Percentiles rank a stretch among this genome's conserved stretches.
These are phyloP conservation scores for Stellera chamaejasme DNA, from an alignment of 345 rosid species.

Conservation along the genomic window DNA sequence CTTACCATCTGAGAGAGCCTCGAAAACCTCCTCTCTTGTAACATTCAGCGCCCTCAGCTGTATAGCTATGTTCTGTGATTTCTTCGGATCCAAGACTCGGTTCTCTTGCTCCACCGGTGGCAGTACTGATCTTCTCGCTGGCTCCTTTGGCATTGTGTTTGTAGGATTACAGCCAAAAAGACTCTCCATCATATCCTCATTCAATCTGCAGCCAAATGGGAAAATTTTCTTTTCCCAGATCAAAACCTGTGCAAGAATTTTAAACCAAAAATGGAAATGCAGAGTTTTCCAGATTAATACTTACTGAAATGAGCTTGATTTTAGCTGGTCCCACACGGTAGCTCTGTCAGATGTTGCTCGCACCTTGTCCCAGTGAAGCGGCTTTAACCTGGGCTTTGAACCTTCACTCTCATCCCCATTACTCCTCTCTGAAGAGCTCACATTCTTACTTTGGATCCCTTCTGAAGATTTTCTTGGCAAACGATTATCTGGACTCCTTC, in stretches of 20 bases:
- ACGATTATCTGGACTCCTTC: slow-evolving; percentile 11
- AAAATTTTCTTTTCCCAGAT: background rate
- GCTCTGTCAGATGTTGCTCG: slow-evolving; percentile 93
- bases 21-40: slow-evolving; percentile 87
- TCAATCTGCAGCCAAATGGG: slow-evolving; percentile 39
- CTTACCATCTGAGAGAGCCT: slow-evolving; percentile 93
- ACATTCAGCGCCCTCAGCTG: slow-evolving; percentile 89
- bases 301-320: slow-evolving; percentile 95
- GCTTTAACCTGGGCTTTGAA: slow-evolving; percentile 72
- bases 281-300: slow-evolving; percentile 18
- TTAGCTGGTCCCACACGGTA: slow-evolving; percentile 98
- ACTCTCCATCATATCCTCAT: slow-evolving; percentile 96
- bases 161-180: slow-evolving; percentile 81
- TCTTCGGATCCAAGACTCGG: slow-evolving; percentile 95
- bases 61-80: slow-evolving; percentile 96
- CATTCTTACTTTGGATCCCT: slow-evolving; percentile 23
- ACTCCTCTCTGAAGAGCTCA: slow-evolving; percentile 37
- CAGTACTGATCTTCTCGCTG: slow-evolving; percentile 53
- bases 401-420: slow-evolving; percentile 67
- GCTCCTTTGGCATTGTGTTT: slow-evolving; percentile 54
- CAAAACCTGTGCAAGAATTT: slow-evolving; percentile 3
- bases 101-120: slow-evolving; percentile 66
- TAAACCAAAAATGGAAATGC: background rate
- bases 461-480: slow-evolving; percentile 23
- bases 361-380: slow-evolving; percentile 99